These are phyloP conservation scores for Pseudogymnoascus sp. DNA, from an alignment of 2,329 filamentous ascomycete genomes.

Conservation along the genomic window DNA sequence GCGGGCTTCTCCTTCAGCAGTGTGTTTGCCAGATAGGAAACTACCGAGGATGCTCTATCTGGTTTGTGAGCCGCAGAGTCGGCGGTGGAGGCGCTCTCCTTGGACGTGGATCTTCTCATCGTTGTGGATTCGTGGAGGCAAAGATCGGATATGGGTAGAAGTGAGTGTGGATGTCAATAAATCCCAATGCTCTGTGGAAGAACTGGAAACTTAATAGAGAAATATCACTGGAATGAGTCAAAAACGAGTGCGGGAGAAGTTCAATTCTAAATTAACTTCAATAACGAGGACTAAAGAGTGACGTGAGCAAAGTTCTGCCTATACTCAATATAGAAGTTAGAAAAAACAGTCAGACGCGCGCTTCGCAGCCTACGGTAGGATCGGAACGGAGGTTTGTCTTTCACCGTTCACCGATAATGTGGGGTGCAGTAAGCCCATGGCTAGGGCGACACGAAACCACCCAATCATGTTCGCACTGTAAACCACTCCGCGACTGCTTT, in stretches of 20 bases:
- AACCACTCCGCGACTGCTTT: not conserved
- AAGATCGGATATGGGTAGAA: not conserved
- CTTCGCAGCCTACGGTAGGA: not conserved
- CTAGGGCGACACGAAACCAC: not conserved
- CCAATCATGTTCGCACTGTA: not conserved
- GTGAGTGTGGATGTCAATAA: not conserved
- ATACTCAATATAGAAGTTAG: not conserved
- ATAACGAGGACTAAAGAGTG: not conserved
- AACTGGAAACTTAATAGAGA: not conserved
- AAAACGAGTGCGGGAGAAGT: not conserved
- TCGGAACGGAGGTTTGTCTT: not conserved
- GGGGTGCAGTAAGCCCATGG: not conserved
- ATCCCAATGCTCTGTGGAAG: not conserved
- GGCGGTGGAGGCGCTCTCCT: not conserved
- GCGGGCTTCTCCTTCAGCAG: not conserved
- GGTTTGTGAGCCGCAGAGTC: not conserved
- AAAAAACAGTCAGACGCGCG: conserved; percentile 1
- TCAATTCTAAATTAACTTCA: not conserved
- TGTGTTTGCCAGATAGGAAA: not conserved
- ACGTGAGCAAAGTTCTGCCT: conserved; percentile 3
- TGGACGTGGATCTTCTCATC: not conserved
- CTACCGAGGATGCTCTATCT: not conserved
- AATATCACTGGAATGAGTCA: not conserved
- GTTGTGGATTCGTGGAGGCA: not conserved
- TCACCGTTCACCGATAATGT: not conserved